Evolutionary conservation across 179 eudicot species (phyloP).

Genomic region (Silene coronaria): DNA sequence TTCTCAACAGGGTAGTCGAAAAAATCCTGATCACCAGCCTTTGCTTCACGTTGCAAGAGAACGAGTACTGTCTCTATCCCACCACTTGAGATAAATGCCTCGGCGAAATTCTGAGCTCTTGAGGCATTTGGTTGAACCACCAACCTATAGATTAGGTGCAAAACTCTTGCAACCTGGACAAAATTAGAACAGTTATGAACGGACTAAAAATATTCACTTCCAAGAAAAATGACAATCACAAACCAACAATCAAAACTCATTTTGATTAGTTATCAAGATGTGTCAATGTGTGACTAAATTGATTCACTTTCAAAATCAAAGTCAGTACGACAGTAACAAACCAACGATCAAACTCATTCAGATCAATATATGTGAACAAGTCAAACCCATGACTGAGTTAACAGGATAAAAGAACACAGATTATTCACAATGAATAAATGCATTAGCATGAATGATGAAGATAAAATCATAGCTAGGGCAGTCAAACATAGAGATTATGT

Average conservation of each 20-base stretch:
- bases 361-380: not conserved
- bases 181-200: constrained; percentile 17
- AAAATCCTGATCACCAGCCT: constrained; percentile 57
- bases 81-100: constrained; percentile 89
- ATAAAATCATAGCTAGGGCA: not conserved
- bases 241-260: not conserved
- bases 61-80: constrained; percentile 97
- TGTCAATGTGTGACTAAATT: not conserved
- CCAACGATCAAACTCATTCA: not conserved
- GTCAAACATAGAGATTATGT: not conserved
- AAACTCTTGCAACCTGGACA: constrained; percentile 84
- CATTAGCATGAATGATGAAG: not conserved
- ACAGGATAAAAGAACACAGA: not conserved
- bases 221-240: not conserved
- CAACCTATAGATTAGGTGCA: constrained; percentile 89
- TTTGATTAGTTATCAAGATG: not conserved
- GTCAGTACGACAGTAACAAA: not conserved
- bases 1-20: constrained; percentile 36
- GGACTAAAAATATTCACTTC: constrained; percentile 11
- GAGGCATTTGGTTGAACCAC: constrained; percentile 93
- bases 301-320: not conserved
- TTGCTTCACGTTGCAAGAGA: constrained; percentile 86
- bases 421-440: not conserved
- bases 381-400: not conserved
- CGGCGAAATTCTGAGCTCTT: constrained; percentile 81